phyloP scores from a whole-genome alignment of 352 stramenopile species.

The Phytophthora europaea region DNA sequence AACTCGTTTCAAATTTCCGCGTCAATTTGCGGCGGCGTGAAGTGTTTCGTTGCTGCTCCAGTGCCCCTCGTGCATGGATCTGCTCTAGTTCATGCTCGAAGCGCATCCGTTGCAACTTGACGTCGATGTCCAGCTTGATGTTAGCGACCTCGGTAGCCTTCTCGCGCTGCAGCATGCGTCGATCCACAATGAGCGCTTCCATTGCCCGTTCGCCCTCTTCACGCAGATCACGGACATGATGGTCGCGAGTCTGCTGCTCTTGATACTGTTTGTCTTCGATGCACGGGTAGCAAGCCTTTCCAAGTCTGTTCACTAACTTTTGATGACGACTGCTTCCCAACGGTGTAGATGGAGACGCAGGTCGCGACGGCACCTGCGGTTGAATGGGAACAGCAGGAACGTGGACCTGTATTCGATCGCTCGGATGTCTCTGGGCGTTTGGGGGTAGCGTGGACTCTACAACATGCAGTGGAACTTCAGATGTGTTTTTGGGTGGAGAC shows the following conservation, averaged over 20 bases:
- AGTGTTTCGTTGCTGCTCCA: constrained; percentile 64
- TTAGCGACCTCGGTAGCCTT: constrained; percentile 62
- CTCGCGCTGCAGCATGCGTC: constrained; percentile 71
- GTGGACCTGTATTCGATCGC: constrained; percentile 5
- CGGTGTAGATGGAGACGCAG: constrained; percentile 13
- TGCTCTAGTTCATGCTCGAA: constrained; percentile 68
- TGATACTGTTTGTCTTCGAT: constrained; percentile 50
- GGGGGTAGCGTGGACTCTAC: constrained; percentile 26
- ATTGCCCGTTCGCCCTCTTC: constrained; percentile 75
- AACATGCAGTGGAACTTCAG: constrained; percentile 32
- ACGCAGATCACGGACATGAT: constrained; percentile 63
- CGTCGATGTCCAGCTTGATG: constrained; percentile 72
- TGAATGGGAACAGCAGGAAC: not conserved
- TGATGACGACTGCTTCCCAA: constrained; percentile 61
- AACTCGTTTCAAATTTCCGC: constrained; percentile 59
- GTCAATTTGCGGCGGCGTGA: constrained; percentile 54
- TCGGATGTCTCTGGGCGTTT: constrained; percentile 27
- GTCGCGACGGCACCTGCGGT: constrained; percentile 10
- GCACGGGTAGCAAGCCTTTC: constrained; percentile 40
- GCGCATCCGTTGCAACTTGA: constrained; percentile 73
- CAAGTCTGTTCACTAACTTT: constrained; percentile 61
- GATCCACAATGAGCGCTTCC: constrained; percentile 76
- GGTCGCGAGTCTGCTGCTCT: constrained; percentile 55
- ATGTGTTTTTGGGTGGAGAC: not conserved
- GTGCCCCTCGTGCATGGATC: constrained; percentile 45